These are phyloP conservation scores for Ophiognomonia clavigignenti-juglandacearum DNA, from an alignment of 2,329 filamentous ascomycete genomes.

Conservation along the genomic window DNA sequence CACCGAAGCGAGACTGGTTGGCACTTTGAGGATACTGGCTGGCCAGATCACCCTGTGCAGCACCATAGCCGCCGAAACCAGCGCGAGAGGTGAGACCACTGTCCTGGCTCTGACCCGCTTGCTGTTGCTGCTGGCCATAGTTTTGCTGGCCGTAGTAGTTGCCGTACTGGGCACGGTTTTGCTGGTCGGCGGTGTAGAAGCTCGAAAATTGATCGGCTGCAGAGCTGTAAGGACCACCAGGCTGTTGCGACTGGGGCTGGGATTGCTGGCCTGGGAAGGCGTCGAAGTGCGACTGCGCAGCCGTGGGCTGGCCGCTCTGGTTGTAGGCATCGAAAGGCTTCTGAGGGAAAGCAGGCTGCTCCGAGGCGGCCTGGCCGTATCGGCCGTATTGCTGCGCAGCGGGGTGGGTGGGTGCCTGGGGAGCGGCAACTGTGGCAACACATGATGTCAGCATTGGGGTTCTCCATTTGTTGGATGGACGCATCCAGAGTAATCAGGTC, in stretches of 20 bases:
- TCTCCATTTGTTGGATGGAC: conserved; percentile 7
- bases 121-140: conserved; percentile 59
- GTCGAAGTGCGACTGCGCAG: conserved; percentile 54
- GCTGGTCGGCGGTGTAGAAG: conserved; percentile 77
- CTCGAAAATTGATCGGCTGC: conserved; percentile 75
- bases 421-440: conserved; percentile 33
- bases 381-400: conserved; percentile 65
- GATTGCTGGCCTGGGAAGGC: conserved; percentile 54
- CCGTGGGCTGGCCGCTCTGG: conserved; percentile 38
- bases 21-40: conserved; percentile 72
- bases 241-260: conserved; percentile 52
- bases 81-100: conserved; percentile 11
- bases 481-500: conserved; percentile 11
- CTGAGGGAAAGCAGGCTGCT: conserved; percentile 57
- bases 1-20: conserved; percentile 56
- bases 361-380: conserved; percentile 61
- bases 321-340: conserved; percentile 85
- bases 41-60: conserved; percentile 58
- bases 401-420: conserved; percentile 47
- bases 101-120: conserved; percentile 67
- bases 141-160: conserved; percentile 66
- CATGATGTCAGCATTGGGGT: conserved; percentile 24
- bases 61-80: conserved; percentile 72
- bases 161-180: conserved; percentile 69
- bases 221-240: conserved; percentile 65